Percentiles rank a stretch among this genome's conserved stretches.
Conservation (phyloP, 345 rosid genomes). For the Rhizophora apiculata region DNA sequence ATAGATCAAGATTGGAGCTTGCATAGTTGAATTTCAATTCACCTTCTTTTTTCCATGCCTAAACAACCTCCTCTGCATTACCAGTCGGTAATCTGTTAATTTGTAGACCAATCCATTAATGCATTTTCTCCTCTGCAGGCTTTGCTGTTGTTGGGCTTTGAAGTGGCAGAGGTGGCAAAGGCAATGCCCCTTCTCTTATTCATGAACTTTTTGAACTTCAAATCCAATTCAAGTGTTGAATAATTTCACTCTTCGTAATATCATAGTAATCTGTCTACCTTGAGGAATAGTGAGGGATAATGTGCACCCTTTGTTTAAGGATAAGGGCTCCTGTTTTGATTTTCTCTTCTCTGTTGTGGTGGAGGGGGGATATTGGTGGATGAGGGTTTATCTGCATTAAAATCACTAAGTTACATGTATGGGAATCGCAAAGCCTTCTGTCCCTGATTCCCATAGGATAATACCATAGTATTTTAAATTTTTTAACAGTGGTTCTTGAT, state of each 20-base stretch:
- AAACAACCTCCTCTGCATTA: background rate
- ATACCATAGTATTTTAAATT: background rate
- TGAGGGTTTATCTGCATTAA: too few relatives aligned
- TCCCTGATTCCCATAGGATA: background rate
- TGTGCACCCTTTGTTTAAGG: too few relatives aligned
- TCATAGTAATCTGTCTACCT: too few relatives aligned
- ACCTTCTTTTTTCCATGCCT: background rate
- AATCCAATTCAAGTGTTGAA: background rate
- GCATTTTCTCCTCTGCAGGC: slow-evolving; percentile 42
- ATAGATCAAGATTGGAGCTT: too few relatives aligned
- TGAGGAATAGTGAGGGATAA: too few relatives aligned
- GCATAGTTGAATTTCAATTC: background rate
- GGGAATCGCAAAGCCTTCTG: too few relatives aligned
- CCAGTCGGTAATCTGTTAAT: background rate
- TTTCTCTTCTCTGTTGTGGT: too few relatives aligned
- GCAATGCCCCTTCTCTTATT: slow-evolving; percentile 26
- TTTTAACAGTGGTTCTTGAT: background rate
- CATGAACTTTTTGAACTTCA: background rate
- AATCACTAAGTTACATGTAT: too few relatives aligned
- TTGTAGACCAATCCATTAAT: background rate
- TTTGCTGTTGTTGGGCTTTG: slow-evolving; percentile 67
- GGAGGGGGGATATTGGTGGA: too few relatives aligned
- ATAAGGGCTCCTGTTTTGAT: too few relatives aligned
- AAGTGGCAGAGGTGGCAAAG: slow-evolving; percentile 56
- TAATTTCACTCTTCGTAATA: background rate